Conservation (phyloP, 148 eudicot species). For the Limonium bicolor region DNA sequence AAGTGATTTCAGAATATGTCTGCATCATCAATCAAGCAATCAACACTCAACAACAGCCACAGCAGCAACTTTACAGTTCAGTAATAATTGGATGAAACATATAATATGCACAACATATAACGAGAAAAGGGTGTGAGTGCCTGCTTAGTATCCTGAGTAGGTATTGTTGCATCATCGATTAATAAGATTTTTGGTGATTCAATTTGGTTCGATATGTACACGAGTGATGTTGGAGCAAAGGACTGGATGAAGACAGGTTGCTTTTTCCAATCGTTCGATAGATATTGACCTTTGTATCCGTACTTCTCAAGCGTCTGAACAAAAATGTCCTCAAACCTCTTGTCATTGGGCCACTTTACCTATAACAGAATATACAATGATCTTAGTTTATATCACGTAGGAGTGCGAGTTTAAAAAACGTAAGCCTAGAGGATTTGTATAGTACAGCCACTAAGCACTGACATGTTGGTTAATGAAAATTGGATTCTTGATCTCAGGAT, state of each 20-base stretch:
- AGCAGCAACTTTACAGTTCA: no score
- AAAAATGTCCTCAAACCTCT: conserved; percentile 67
- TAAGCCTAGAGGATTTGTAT: no score
- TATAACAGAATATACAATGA: conserved; percentile 10
- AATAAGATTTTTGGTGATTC: conserved; percentile 70
- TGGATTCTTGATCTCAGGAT: conserved; percentile 90
- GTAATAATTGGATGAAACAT: no score
- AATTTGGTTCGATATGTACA: conserved; percentile 51
- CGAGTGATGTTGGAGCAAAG: conserved; percentile 79
- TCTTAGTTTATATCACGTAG: not conserved
- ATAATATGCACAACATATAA: no score
- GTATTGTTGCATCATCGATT: conserved; percentile 42
- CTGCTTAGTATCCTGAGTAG: conserved; percentile 90
- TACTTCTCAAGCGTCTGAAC: conserved; percentile 63
- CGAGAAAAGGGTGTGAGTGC: conserved; percentile 11
- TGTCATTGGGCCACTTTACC: conserved; percentile 83
- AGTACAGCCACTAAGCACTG: conserved; percentile 18
- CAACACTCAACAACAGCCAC: no score
- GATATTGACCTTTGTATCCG: conserved; percentile 66
- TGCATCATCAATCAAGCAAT: no score
- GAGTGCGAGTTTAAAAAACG: not conserved
- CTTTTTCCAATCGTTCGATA: conserved; percentile 71
- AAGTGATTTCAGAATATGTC: conserved; percentile 76
- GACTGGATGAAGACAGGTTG: conserved; percentile 90
- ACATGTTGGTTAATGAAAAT: conserved; percentile 71